Evolutionary conservation across 1,284 basidiomycete genomes (phyloP).

Genomic region (Fistulina hepatica): DNA sequence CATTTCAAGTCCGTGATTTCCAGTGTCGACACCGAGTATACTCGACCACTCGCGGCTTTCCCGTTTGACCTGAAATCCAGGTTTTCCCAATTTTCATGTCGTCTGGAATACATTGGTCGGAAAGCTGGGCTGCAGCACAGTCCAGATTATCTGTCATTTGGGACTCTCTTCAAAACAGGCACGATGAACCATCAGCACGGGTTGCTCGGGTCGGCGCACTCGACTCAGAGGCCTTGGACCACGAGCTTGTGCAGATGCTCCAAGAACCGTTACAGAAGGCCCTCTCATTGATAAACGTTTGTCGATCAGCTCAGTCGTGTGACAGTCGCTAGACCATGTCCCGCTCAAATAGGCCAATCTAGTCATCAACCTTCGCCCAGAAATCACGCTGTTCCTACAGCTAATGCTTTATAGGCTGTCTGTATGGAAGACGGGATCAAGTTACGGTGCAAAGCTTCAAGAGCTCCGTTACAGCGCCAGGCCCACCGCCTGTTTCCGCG

Average conservation of each 20-base stretch:
- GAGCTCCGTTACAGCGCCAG: slow-evolving; percentile 59
- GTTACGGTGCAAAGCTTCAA: slow-evolving; percentile 88
- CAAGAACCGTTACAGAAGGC: slow-evolving; percentile 76
- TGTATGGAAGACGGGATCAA: slow-evolving; percentile 71
- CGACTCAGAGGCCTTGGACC: slow-evolving; percentile 88
- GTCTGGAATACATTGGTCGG: too few relatives aligned
- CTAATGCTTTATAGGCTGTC: slow-evolving; percentile 77
- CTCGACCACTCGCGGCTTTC: too few relatives aligned
- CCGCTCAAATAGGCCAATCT: slow-evolving; percentile 40
- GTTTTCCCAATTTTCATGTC: too few relatives aligned
- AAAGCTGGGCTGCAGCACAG: too few relatives aligned
- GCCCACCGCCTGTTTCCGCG: too few relatives aligned
- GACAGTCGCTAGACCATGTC: slow-evolving; percentile 3
- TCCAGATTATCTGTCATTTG: too few relatives aligned
- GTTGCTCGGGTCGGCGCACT: slow-evolving; percentile 82
- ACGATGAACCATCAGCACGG: slow-evolving; percentile 20
- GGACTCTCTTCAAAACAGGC: too few relatives aligned
- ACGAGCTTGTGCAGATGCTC: slow-evolving; percentile 77
- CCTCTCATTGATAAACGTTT: slow-evolving; percentile 59
- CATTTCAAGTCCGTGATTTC: too few relatives aligned
- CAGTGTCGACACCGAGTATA: too few relatives aligned
- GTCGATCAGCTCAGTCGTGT: slow-evolving; percentile 18
- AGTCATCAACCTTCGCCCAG: slow-evolving; percentile 65
- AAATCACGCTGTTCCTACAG: slow-evolving; percentile 70
- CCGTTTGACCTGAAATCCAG: too few relatives aligned